phyloP scores from a whole-genome alignment of 208 protist species.

The Trypanosoma avium region DNA sequence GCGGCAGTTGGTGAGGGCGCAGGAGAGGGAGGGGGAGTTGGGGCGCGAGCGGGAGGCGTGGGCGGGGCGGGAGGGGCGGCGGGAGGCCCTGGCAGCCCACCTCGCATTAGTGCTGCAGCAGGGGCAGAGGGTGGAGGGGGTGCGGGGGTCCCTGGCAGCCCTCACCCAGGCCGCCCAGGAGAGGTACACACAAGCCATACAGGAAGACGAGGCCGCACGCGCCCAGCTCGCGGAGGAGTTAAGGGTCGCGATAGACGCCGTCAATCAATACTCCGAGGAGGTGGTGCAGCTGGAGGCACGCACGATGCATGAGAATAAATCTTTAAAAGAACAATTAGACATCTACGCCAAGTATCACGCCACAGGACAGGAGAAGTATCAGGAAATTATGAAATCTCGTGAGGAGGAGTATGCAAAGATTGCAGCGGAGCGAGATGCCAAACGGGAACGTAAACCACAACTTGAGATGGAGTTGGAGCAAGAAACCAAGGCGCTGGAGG shows the following conservation, averaged over 20 bases:
- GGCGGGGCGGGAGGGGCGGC: conserved; percentile 7
- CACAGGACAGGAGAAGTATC: conserved; percentile 47
- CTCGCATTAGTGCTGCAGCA: too few relatives aligned
- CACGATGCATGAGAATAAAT: conserved; percentile 34
- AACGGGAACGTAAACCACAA: conserved; percentile 36
- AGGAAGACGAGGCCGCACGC: conserved; percentile 43
- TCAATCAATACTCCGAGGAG: conserved; percentile 41
- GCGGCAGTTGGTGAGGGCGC: conserved; percentile 49
- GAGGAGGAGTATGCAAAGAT: conserved; percentile 50
- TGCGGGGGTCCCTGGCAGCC: conserved; percentile 40
- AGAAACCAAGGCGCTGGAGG: conserved; percentile 31
- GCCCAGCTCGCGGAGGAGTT: conserved; percentile 40
- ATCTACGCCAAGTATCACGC: conserved; percentile 50
- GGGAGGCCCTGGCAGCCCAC: conserved; percentile 27
- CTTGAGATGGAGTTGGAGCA: conserved; percentile 38
- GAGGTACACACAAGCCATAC: conserved; percentile 40
- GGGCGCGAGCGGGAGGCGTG: conserved; percentile 39
- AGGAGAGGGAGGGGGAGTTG: conserved; percentile 32
- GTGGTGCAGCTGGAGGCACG: conserved; percentile 41
- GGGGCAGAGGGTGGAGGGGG: conserved; percentile 38
- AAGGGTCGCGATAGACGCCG: conserved; percentile 40
- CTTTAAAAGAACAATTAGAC: conserved; percentile 57
- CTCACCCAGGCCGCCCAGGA: conserved; percentile 43
- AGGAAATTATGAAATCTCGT: conserved; percentile 45
- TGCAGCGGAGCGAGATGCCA: conserved; percentile 35